Base-by-base conservation (phyloP, 352 stramenopile genomes). In the Paralagenidium karlingii region DNA sequence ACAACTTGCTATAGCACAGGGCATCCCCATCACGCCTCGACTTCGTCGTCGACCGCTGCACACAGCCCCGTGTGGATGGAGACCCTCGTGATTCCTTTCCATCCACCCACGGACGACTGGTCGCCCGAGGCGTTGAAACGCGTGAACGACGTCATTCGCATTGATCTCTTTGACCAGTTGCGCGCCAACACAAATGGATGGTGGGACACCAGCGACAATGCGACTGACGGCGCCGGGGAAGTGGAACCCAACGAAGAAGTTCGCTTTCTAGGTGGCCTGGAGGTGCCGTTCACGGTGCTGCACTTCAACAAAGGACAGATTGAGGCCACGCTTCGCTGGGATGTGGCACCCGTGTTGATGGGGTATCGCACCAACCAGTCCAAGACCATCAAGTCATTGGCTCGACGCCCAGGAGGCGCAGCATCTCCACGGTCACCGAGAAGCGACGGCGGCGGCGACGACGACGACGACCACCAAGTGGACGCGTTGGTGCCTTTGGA, bases 21-120 rank as follows among this genome's bases (percentile, higher is more conserved):
- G n/a, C n/a, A n/a, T n/a, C n/a, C n/a, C n/a, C n/a, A n/a, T n/a
- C n/a, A n/a, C n/a, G n/a, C n/a, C n/a, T n/a, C n/a, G n/a, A n/a
- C n/a, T n/a, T n/a, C n/a, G n/a, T n/a, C n/a, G n/a, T n/a, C n/a
- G n/a, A n/a, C n/a, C n/a, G n/a, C n/a, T n/a, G n/a, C n/a, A n/a
- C n/a, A n/a, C n/a, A n/a, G 74, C 11, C 80, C 87, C 2, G 62
- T 82, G 48, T 97, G 89, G 89, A 96, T 96, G 60, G 76, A 97
- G 53, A 95, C 86, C 6, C 26, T 97, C 8, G 54, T 67, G 10
- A 33, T 97, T 26, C 80, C 91, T 12, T 95, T 97, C 49, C 62
- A 62, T 24, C 64, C 83, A 8, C 77, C 76, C 10, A 58, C 75
- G 25, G 64, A 84, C 42, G 82, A 95, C 49, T 94, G 73, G 63